Evolutionary conservation across 2,329 filamentous ascomycete genomes (phyloP), one percentile per base, ranked within the genome.

Genomic region (Fusarium cicatricum): DNA sequence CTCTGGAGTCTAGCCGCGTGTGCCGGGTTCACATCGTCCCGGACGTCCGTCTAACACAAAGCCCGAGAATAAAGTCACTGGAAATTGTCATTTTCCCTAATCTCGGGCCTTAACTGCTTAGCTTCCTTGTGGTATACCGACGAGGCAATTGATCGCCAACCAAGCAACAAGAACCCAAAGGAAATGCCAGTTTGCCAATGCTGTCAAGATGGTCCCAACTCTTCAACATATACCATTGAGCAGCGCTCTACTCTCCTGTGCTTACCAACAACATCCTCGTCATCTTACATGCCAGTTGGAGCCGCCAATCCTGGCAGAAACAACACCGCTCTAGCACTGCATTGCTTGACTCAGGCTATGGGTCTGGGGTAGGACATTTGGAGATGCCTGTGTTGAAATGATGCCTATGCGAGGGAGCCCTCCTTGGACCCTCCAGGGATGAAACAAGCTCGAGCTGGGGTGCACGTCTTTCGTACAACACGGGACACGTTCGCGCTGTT

Each of bases 381-480:
- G 34, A 19, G 55, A 37, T 43, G 38, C 26, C 41, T 23, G 41
- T 31, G 40, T 42, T 47, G 37, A 50, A 51, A 65, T 45, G 52
- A 62, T 60, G 41, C 39, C 46, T 46, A 55, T 53, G 38, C 53
- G 32, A 56, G 29, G 34, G 23, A 26, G 23, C 52, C 54, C n/a
- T n/a, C 58, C 48, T 50, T 52, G 34, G 37, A 29, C 29, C 32
- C 36, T 53, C 42, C 29, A 55, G 55, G 40, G 34, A 45, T 62
- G 62, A 66, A 67, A 67, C 60, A 67, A 57, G 58, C 52, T 56
- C 47, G 52, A 51, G 26, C 61, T 28, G 38, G 64, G 64, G 54
- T 60, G 28, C 49, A 48, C 34, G 47, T 41, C 48, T 26, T 8
- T 26, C 23, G 23, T 26, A 28, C 46, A 42, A 15, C 37, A 42